Evolutionary conservation across 306 rosid species (phyloP), one percentile per base, ranked within the genome.

Genomic region (Lablab purpureus): DNA sequence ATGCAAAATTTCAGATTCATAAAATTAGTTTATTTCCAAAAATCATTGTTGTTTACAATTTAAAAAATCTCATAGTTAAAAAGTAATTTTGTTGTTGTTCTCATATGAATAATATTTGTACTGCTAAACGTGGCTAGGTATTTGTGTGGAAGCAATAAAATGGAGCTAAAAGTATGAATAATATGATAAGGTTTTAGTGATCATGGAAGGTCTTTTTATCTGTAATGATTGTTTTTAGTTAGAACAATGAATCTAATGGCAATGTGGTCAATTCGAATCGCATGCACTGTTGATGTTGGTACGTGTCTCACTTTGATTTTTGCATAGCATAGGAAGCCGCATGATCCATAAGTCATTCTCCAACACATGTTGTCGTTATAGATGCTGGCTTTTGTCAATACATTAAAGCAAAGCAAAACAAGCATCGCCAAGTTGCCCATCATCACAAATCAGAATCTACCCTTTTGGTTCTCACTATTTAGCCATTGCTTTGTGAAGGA

Each of bases 231-330:
- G 58, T 4, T 46, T 68, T 23, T 25, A 34, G 50, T 52, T 34
- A 30, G 65, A 52, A 2, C 8, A 51, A 71, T 71, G 76, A 71
- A 71, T 51, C 5, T 52, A 72, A 36, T 36, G 66, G 1, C 14
- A 14, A 30, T 52, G 32, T 11, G 1, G 32, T 51, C 34, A 34
- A 51, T 72, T 72, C 7, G 46, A 47, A 50, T 51, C 0, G 30
- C 7, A 28, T 22, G 47, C 4, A 47, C 13, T 21, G 19, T 32
- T 19, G 21, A 72, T 14, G 6, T 19, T 36, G 2, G 36, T 8
- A 34, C 51, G 51, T 54, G 47, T 65, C 71, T 4, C 47, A 65
- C 23, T 36, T 36, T 36, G 17, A 65, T 65, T 65, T 65, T 36
- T 65, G 71, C 49, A 36, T 36, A n/a, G 7, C 3, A 49, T 6